These are phyloP conservation scores for Lasiosphaeria miniovina DNA, from an alignment of 495 filamentous ascomycete genomes.

Conservation along the genomic window DNA sequence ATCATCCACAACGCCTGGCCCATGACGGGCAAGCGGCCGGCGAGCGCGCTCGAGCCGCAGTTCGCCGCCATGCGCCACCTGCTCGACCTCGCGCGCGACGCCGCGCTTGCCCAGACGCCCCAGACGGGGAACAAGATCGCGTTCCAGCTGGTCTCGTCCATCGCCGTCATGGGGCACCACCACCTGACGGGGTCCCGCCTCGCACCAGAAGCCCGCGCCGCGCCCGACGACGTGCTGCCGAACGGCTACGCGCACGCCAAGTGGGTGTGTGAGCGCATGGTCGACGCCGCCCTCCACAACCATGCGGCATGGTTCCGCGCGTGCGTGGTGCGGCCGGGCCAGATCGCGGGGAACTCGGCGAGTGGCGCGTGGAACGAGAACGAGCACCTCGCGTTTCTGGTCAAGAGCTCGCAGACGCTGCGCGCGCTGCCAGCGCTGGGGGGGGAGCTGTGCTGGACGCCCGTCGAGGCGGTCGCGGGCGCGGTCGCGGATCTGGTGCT, in stretches of 20 bases:
- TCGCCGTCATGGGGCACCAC: conserved; percentile 47
- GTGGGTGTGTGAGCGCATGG: conserved; percentile 47
- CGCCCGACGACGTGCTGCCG: conserved; percentile 13
- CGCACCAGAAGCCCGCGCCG: conserved; percentile 37
- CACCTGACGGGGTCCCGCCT: conserved; percentile 17
- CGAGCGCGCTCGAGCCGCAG: conserved; percentile 48
- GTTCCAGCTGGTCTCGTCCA: conserved; percentile 57
- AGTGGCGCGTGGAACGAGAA: conserved; percentile 53
- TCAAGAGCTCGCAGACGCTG: conserved; percentile 52
- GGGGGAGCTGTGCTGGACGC: conserved; percentile 47
- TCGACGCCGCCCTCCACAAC: conserved; percentile 45
- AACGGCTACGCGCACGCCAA: conserved; percentile 53
- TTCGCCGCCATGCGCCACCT: conserved; percentile 48
- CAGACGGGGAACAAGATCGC: conserved; percentile 26
- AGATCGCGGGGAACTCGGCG: conserved; percentile 47
- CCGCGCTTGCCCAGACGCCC: conserved; percentile 16
- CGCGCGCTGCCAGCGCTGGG: conserved; percentile 41
- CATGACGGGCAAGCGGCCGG: conserved; percentile 46
- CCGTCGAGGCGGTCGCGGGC: conserved; percentile 46
- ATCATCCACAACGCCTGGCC: conserved; percentile 60
- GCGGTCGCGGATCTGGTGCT: conserved; percentile 40
- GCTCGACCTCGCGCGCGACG: conserved; percentile 42
- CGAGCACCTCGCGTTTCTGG: conserved; percentile 49
- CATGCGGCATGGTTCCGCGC: conserved; percentile 40
- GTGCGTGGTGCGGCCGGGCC: conserved; percentile 46